phyloP scores from a whole-genome alignment of 768 basidiomycete species.

The Phaeotremella fagi region DNA sequence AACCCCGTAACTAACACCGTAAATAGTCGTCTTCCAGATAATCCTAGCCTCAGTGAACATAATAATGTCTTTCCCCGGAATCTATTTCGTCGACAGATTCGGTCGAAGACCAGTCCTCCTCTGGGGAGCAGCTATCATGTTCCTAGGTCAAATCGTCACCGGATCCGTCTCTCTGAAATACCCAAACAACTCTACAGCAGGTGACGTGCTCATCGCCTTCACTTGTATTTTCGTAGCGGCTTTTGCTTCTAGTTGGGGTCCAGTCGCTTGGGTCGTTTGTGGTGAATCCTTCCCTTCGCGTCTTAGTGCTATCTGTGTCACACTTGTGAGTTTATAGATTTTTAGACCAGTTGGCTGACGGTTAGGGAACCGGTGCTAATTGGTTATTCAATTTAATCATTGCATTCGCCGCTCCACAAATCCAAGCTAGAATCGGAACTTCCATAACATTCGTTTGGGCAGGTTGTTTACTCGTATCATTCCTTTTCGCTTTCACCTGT shows the following conservation, averaged over 20 bases:
- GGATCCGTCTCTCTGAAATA: constrained; percentile 45
- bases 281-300: constrained; percentile 49
- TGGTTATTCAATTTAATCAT: constrained; percentile 45
- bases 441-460: constrained; percentile 40
- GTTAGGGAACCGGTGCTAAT: constrained; percentile 44
- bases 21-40: constrained; percentile 69
- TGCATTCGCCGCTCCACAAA: constrained; percentile 48
- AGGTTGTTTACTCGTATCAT: constrained; percentile 9
- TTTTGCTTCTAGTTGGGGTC: constrained; percentile 46
- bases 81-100: constrained; percentile 70
- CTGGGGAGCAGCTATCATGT: constrained; percentile 73
- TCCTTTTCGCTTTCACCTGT: constrained; percentile 46
- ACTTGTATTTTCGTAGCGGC: constrained; percentile 47
- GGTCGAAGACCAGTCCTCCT: constrained; percentile 76
- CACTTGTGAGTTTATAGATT: constrained; percentile 18
- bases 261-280: constrained; percentile 47
- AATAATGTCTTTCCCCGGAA: constrained; percentile 69
- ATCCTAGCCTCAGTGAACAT: constrained; percentile 49
- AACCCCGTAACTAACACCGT: not conserved
- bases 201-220: constrained; percentile 48
- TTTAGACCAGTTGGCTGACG: not conserved
- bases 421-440: constrained; percentile 45
- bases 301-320: constrained; percentile 45
- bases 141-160: constrained; percentile 69
- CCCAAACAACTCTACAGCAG: constrained; percentile 37